Conservation (phyloP, 768 basidiomycete species). For the Hygrophorus pudorinus region DNA sequence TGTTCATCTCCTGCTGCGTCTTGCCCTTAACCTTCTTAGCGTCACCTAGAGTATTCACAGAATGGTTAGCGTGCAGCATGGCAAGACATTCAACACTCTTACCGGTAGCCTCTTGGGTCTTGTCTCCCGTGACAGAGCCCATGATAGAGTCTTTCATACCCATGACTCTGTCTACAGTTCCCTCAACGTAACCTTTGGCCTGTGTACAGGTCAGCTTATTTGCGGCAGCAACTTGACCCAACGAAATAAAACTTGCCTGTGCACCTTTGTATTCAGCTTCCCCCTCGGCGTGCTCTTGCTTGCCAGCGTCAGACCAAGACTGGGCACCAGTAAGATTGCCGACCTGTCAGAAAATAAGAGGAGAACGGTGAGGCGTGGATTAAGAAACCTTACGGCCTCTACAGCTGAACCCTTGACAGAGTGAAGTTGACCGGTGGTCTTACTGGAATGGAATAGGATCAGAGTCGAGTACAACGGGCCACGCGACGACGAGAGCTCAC, state of each 20-base stretch:
- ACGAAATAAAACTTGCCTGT: constrained; percentile 16
- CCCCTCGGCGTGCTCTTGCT: constrained; percentile 34
- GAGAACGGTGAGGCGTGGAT: neutral
- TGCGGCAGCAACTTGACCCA: too few relatives aligned
- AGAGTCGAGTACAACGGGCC: neutral
- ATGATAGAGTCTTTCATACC: constrained; percentile 44
- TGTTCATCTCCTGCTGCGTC: constrained; percentile 8
- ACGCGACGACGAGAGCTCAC: neutral
- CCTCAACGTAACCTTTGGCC: constrained; percentile 35
- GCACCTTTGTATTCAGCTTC: constrained; percentile 34
- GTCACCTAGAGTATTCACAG: constrained; percentile 4
- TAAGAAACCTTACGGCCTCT: constrained; percentile 13
- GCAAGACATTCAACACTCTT: neutral
- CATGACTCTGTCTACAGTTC: constrained; percentile 28
- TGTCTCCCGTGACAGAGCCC: constrained; percentile 44
- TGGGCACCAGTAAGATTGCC: constrained; percentile 32
- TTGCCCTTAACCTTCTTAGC: constrained; percentile 7
- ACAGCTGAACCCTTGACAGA: constrained; percentile 26
- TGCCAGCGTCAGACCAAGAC: constrained; percentile 29
- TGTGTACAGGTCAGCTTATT: too few relatives aligned
- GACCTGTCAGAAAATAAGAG: constrained; percentile 12
- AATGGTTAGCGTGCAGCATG: neutral
- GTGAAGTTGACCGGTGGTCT: constrained; percentile 29
- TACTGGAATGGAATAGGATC: constrained; percentile 13
- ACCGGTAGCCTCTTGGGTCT: constrained; percentile 36